Base-by-base conservation (phyloP, 495 filamentous ascomycete species). In the Penicillium robsamsonii region DNA sequence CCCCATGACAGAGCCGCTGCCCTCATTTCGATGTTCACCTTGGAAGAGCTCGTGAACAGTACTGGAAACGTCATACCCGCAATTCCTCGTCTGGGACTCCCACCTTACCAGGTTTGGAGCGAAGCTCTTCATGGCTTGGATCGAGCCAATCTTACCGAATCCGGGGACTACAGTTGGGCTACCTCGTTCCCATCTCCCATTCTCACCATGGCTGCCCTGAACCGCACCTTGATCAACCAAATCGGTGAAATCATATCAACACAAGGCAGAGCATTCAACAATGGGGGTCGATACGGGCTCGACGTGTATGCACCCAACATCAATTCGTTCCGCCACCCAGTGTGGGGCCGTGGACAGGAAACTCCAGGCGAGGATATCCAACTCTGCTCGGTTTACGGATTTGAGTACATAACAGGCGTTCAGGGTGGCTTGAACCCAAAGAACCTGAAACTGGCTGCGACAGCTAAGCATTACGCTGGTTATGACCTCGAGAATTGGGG, bases 291-390 rank as follows among this genome's bases (percentile, higher is more conserved):
- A 18, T 77, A 76, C 38, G 81, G 83, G 0, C 65, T 89, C 5
- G 81, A 89, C 62, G 82, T 74, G 50, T 90, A 84, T 72, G 81
- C 86, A 0, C 86, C 86, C 1, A 86, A 89, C 59, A 86, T 89
- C 69, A 90, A 90, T 64, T 75, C 81, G 1, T 89, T 85, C 72
- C 75, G 77, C 10, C 80, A 84, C 53, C 83, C 83, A 0, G 69
- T 82, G 4, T 86, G 83, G 83, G 83, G 83, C 9, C 70, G 83
- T n/a, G 83, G 83, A 3, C 79, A 75, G 47, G 85, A 88, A 59
- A 85, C 84, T 0, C 83, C 85, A 0, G 82, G 82, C 24, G 84
- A 87, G 60, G 84, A 88, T 59, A 74, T 80, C 0, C 81, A 78
- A 52, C 72, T 87, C 5, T 75, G 75, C 18, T 74, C 76, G 0